Base-by-base conservation (phyloP, 768 basidiomycete species). In the Krasilnikovozyma curviuscula region DNA sequence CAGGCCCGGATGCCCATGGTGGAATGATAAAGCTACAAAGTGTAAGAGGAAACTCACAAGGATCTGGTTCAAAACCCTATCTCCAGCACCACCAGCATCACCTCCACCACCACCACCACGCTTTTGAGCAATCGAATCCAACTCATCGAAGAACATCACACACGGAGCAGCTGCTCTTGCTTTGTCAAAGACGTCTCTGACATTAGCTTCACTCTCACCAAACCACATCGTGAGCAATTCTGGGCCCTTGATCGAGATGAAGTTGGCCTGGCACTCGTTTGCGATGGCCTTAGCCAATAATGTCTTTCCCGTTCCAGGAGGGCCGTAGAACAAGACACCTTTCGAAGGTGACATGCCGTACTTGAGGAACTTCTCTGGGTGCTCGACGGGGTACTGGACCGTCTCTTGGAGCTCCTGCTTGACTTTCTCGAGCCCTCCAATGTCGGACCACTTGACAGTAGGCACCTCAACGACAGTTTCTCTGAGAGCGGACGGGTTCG, bases 291-390 rank as follows among this genome's bases (percentile, higher is more conserved):
- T 98, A 47, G 93, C 93, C 48, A 98, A 75, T 57, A 98, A 63
- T 19, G 93, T 98, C 71, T 98, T 98, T 82, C 93, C 93, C 54
- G 93, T 98, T 75, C 93, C 93, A 57, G 93, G 93, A 63, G 93
- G 93, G 38, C 93, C 93, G 65, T 97, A 98, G 76, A 98, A 98
- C 60, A 98, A 68, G 39, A 98, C 93, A 77, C 93, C 93, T 71
- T 97, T 97, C 29, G 86, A 91, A 5, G 93, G 91, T 24, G 85
- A 86, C 93, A 98, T 97, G 57, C 93, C 93, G 61, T 98, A 98
- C 72, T 98, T 98, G 80, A 98, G 73, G 86, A 97, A 98, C 71
- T 98, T 98, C 66, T 98, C 93, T 53, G 93, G 93, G 64, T 97
- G 93, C 67, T 98, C 93, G 66, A 97, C 93, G 44, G 93, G 93